These are phyloP conservation scores for Globisporangium recalcitrans DNA, from an alignment of 352 stramenopile genomes.

Conservation along the genomic window DNA sequence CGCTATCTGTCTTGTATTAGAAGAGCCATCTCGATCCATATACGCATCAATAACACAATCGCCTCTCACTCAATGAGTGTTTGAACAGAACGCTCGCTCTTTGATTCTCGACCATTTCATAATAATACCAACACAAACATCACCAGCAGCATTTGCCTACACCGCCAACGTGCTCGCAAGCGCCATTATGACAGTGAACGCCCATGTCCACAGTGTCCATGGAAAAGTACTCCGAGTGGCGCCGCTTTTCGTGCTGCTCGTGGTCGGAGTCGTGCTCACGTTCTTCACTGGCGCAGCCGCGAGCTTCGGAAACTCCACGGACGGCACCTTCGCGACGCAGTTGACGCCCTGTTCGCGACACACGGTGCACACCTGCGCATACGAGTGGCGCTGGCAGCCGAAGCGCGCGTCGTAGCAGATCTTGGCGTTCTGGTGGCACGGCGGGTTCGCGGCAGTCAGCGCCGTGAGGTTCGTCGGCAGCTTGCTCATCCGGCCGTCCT, in stretches of 20 bases:
- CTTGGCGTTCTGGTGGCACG: conserved; percentile 56
- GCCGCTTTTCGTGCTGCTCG: background rate
- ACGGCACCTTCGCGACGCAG: conserved; percentile 32
- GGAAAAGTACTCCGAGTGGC: background rate
- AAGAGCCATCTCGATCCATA: background rate
- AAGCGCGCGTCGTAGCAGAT: conserved; percentile 44
- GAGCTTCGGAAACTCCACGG: conserved; percentile 44
- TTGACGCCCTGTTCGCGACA: conserved; percentile 33
- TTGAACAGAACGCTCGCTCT: too few relatives aligned
- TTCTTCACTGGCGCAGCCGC: conserved; percentile 24
- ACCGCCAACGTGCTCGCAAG: background rate
- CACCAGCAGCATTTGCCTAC: background rate
- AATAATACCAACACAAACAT: background rate
- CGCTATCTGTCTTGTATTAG: background rate
- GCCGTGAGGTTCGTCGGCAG: conserved; percentile 37
- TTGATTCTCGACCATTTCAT: too few relatives aligned
- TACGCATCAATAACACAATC: background rate
- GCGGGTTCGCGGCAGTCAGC: conserved; percentile 42
- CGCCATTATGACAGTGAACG: background rate
- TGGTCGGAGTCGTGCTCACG: conserved; percentile 4
- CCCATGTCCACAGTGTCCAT: background rate
- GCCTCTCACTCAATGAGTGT: background rate
- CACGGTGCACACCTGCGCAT: conserved; percentile 57
- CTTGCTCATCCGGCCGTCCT: conserved; percentile 32
- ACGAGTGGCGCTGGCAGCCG: conserved; percentile 51